Base-by-base conservation (phyloP, 441 rosid species). In the Populus hybrid region DNA sequence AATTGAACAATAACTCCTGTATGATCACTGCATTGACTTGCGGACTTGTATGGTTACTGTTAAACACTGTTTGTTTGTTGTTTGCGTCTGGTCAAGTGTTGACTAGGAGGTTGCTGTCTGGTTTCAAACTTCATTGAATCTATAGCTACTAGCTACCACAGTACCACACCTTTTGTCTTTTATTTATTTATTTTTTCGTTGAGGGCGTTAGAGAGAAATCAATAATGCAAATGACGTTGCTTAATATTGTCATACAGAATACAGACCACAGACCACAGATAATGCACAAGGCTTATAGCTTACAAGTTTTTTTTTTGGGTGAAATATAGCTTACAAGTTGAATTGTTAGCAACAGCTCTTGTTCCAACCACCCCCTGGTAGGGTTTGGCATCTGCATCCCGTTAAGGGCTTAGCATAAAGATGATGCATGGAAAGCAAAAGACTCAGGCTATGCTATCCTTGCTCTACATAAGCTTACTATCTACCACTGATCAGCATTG, bases 401-500 rank as follows among this genome's bases (percentile, higher is more conserved):
- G 6, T 50, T 50, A 42, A 42, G 50, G 14, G 14, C 50, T 64
- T 64, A 11, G 31, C 31, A 21, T 6, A 9, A 4, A 21, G 56
- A 53, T 76, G 40, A 16, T 69, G 36, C 36, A 61, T 6, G 29
- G 40, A 40, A 33, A 21, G 33, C 65, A 10, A 12, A 71, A 12
- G 65, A 9, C 26, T 9, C 36, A 28, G 50, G 23, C 18, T 7
- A 29, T 36, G 11, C 26, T 2, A 23, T 64, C 67, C 45, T 31
- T 16, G 42, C 42, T 68, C 42, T 18, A 23, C 9, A 42, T 74
- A 61, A n/a, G 36, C 7, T 82, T 81, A 80, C 0, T 63, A 40
- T 16, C 42, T 18, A 16, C 86, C 84, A 31, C 69, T 67, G 3
- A 88, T 65, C 69, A 89, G 77, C 75, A 86, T 72, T 59, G 28